Conservation (phyloP, 2,329 filamentous ascomycete genomes). For the Knufia petricola region DNA sequence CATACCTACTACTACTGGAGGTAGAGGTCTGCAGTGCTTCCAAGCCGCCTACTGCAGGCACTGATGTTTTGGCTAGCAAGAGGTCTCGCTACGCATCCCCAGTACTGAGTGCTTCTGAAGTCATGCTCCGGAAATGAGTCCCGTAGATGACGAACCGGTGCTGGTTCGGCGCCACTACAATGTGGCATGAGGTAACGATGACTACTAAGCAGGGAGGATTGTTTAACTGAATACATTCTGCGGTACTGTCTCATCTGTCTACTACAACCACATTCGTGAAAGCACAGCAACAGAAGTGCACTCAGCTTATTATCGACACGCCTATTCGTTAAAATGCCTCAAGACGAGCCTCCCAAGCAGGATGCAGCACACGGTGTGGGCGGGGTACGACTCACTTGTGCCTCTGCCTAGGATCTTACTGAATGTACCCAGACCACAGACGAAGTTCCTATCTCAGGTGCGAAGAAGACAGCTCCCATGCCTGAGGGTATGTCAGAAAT, state of each 20-base stretch:
- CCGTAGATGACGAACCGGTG: neutral
- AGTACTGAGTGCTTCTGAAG: neutral
- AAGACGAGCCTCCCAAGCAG: slow-evolving; percentile 27
- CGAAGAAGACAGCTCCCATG: slow-evolving; percentile 7
- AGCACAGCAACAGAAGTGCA: neutral
- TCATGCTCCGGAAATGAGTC: neutral
- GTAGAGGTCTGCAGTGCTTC: too few species aligned
- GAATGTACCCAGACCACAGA: neutral
- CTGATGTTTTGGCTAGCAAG: too few species aligned
- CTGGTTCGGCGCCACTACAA: neutral
- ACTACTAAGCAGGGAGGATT: too few species aligned
- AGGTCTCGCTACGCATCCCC: too few species aligned
- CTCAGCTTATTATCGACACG: neutral
- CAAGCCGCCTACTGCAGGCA: too few species aligned
- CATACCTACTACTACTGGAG: too few species aligned
- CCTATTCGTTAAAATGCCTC: slow-evolving; percentile 25
- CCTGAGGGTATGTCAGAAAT: slow-evolving; percentile 6
- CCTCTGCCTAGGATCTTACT: neutral
- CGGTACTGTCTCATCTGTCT: neutral
- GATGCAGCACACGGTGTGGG: slow-evolving; percentile 7
- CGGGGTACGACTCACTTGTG: neutral
- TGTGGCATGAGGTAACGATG: neutral
- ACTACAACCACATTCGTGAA: neutral
- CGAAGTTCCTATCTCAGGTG: neutral
- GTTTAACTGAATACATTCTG: too few species aligned